Conservation (phyloP, 139 green algal genomes). For the Picochlorum sp. region DNA sequence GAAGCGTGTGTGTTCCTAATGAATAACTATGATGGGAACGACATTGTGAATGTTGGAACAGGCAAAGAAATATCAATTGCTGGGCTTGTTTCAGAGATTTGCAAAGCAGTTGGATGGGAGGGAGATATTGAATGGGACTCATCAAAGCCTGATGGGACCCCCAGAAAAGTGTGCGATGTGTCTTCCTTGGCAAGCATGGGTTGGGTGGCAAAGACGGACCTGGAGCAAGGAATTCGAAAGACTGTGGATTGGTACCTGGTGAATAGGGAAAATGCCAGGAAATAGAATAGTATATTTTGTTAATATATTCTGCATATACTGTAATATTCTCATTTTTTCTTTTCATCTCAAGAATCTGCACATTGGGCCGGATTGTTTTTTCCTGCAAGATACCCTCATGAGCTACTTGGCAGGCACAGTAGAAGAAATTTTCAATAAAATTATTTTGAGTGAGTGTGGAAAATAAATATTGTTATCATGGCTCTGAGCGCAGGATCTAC, state of each 20-base stretch:
- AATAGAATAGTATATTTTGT: too few relatives aligned
- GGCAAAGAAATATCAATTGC: slow-evolving; percentile 10
- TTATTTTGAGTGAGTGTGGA: too few relatives aligned
- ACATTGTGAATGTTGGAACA: slow-evolving; percentile 6
- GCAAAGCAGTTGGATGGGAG: not conserved
- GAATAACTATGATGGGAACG: not conserved
- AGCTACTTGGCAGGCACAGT: too few relatives aligned
- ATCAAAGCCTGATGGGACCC: slow-evolving; percentile 12
- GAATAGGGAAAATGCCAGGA: too few relatives aligned
- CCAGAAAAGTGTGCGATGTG: slow-evolving; percentile 9
- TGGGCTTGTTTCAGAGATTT: not conserved
- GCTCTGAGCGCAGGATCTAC: not conserved
- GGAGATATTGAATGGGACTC: slow-evolving; percentile 1
- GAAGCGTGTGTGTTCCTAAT: slow-evolving; percentile 5
- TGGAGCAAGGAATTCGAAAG: slow-evolving; percentile 9
- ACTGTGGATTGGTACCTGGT: too few relatives aligned
- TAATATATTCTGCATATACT: too few relatives aligned
- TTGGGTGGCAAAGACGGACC: slow-evolving; percentile 3
- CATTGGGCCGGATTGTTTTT: too few relatives aligned
- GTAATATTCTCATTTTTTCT: too few relatives aligned
- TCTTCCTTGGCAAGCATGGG: not conserved
- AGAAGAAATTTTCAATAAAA: too few relatives aligned
- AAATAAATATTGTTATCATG: not conserved
- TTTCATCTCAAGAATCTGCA: too few relatives aligned
- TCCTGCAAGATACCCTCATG: too few relatives aligned